Conservation (phyloP, 805 yeast species). For the Kurtzmaniella fragi region DNA sequence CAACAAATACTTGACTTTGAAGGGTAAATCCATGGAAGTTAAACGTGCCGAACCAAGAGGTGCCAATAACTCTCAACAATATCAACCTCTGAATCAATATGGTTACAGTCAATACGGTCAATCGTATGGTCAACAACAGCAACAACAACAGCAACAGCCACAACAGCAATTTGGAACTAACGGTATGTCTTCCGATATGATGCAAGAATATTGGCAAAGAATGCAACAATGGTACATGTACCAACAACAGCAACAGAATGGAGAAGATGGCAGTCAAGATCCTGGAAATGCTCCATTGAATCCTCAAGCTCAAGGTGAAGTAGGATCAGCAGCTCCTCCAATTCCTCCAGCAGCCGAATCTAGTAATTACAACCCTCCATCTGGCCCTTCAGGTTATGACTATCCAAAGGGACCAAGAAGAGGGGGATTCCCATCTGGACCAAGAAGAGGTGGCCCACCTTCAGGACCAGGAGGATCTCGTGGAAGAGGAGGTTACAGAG, state of each 20-base stretch:
- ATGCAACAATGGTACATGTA: slow-evolving; percentile 63
- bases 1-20: slow-evolving; percentile 74
- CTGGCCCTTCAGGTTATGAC: slow-evolving; percentile 11
- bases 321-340: slow-evolving; percentile 18
- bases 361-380: slow-evolving; percentile 10
- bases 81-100: slow-evolving; percentile 26
- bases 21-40: slow-evolving; percentile 81
- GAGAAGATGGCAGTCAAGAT: slow-evolving; percentile 25
- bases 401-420: slow-evolving; percentile 23
- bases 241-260: slow-evolving; percentile 42
- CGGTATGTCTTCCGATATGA: slow-evolving; percentile 47
- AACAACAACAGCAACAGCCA: slow-evolving; percentile 13
- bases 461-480: slow-evolving; percentile 27
- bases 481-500: slow-evolving; percentile 14
- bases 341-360: slow-evolving; percentile 16
- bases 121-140: slow-evolving; percentile 18
- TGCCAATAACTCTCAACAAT: slow-evolving; percentile 46
- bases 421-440: slow-evolving; percentile 36
- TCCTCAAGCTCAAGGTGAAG: slow-evolving; percentile 33
- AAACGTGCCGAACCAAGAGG: slow-evolving; percentile 82
- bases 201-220: slow-evolving; percentile 60
- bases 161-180: slow-evolving; percentile 15
- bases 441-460: slow-evolving; percentile 18
- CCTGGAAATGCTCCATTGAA: slow-evolving; percentile 28
- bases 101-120: slow-evolving; percentile 25